Percentiles rank a stretch among this genome's conserved stretches.
Evolutionary conservation across 2,329 filamentous ascomycete genomes (phyloP).

Genomic region (Aspergillus piperis): DNA sequence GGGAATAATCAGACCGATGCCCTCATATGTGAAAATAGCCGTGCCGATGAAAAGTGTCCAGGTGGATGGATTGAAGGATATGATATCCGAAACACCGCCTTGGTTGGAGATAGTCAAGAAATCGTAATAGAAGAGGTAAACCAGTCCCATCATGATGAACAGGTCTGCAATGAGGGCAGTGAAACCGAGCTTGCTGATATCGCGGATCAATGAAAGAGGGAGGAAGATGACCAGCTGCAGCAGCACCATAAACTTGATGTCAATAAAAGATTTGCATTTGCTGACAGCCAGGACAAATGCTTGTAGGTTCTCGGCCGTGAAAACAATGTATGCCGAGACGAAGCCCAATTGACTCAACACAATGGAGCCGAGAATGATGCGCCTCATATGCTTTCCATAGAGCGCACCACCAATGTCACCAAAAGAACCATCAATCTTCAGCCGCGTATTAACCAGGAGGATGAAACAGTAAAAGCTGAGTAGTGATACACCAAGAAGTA

Average conservation of each 20-base stretch:
- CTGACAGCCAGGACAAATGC: constrained; percentile 92
- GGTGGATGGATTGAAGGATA: constrained; percentile 82
- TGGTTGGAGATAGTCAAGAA: constrained; percentile 75
- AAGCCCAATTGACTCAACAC: constrained; percentile 96
- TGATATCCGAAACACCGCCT: constrained; percentile 78
- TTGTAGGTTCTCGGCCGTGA: constrained; percentile 92
- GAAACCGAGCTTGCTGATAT: constrained; percentile 96
- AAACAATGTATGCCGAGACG: constrained; percentile 93
- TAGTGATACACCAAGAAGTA: constrained; percentile 80
- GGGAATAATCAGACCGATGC: constrained; percentile 94
- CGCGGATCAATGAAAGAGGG: constrained; percentile 87
- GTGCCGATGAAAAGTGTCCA: constrained; percentile 99
- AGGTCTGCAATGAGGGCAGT: constrained; percentile 90
- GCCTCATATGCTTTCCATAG: constrained; percentile 88
- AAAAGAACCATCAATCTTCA: constrained; percentile 89
- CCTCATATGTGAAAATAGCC: constrained; percentile 98
- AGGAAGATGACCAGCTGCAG: constrained; percentile 96
- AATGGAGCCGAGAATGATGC: constrained; percentile 84
- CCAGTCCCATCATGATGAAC: constrained; percentile 88
- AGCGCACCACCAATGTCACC: constrained; percentile 93
- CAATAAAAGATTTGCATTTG: constrained; percentile 79
- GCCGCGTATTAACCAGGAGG: constrained; percentile 80
- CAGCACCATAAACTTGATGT: constrained; percentile 85
- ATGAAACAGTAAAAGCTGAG: constrained; percentile 98
- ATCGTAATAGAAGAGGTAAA: constrained; percentile 96